phyloP scores from a whole-genome alignment of 345 rosid species.

The Eucalyptus regnans region DNA sequence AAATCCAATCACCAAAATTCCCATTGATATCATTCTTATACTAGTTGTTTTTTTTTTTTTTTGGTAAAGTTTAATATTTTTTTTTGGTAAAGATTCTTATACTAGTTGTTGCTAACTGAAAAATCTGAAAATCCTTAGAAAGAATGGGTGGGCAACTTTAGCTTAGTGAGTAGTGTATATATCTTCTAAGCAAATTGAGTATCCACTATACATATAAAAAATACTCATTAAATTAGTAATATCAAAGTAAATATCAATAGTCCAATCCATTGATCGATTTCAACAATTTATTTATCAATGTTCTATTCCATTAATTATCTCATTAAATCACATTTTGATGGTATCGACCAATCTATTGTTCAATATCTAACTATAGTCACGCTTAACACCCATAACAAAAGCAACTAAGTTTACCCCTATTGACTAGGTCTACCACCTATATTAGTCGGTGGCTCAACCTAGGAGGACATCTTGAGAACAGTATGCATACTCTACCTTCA shows the following conservation, averaged over 20 bases:
- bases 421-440: not conserved
- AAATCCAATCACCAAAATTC: not conserved
- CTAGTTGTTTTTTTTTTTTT: too few species aligned
- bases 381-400: too few species aligned
- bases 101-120: not conserved
- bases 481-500: too few species aligned
- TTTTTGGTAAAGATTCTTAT: too few species aligned
- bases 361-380: too few species aligned
- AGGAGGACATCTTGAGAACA: too few species aligned
- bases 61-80: too few species aligned
- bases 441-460: not conserved
- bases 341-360: too few species aligned
- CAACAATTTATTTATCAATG: not conserved
- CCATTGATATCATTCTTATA: not conserved
- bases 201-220: not conserved
- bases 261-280: not conserved
- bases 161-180: fast-evolving
- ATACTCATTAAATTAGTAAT: too few species aligned
- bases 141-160: not conserved
- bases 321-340: too few species aligned
- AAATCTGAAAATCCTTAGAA: not conserved
- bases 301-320: not conserved
- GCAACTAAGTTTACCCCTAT: too few species aligned
- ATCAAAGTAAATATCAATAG: not conserved
- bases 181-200: not conserved